Conservation (phyloP, 2,329 filamentous ascomycete genomes). For the Fusarium proliferatum region DNA sequence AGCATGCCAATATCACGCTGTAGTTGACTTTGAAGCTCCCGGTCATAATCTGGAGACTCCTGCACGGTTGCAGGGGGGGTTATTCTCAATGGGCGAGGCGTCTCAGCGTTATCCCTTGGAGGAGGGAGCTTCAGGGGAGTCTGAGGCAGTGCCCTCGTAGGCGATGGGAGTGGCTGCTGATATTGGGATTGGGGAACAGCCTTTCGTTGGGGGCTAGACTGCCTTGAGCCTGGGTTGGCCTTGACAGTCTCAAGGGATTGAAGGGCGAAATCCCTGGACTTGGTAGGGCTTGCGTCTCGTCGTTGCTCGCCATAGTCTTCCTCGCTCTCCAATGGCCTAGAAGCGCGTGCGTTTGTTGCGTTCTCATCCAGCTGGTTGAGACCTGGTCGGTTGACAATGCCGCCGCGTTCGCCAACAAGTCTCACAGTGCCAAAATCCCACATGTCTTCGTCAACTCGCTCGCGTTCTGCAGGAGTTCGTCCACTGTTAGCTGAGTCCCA, state of each 20-base stretch:
- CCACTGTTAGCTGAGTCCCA: constrained; percentile 65
- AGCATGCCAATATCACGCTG: constrained; percentile 70
- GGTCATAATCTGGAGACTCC: constrained; percentile 70
- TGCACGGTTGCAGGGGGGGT: constrained; percentile 59
- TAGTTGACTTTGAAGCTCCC: constrained; percentile 70
- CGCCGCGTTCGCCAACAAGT: constrained; percentile 75
- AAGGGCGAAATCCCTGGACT: constrained; percentile 58
- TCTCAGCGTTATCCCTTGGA: constrained; percentile 53
- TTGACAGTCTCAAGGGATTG: constrained; percentile 68
- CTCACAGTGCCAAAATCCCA: constrained; percentile 99
- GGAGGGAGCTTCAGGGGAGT: constrained; percentile 48
- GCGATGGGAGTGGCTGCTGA: constrained; percentile 54
- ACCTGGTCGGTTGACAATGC: constrained; percentile 65
- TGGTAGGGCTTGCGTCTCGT: constrained; percentile 63
- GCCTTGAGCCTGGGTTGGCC: constrained; percentile 61
- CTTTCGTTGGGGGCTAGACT: constrained; percentile 70
- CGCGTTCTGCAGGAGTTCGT: constrained; percentile 64
- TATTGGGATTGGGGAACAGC: constrained; percentile 54
- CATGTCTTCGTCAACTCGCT: constrained; percentile 79
- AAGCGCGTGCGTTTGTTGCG: constrained; percentile 78
- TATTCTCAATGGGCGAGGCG: constrained; percentile 60
- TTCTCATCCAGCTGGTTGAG: constrained; percentile 81
- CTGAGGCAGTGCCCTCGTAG: constrained; percentile 68
- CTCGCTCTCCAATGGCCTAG: constrained; percentile 60
- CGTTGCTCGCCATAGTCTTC: constrained; percentile 65